phyloP scores from a whole-genome alignment of 345 rosid species.

The Brassica nigra region DNA sequence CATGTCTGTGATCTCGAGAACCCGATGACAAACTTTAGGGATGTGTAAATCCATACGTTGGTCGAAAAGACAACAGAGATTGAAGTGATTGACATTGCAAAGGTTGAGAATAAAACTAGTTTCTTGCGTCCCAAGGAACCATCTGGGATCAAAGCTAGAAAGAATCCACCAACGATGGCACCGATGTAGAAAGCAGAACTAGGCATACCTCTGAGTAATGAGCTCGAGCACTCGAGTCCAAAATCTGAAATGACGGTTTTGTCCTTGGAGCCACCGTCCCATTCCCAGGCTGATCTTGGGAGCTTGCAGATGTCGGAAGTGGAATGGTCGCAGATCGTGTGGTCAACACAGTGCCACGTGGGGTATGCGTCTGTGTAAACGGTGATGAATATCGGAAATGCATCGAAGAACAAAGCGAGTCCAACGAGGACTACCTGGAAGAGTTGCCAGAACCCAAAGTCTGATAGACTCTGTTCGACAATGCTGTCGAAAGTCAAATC shows the following conservation, averaged over 20 bases:
- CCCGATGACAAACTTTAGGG: constrained; percentile 48
- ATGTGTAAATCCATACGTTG: constrained; percentile 49
- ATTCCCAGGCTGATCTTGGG: constrained; percentile 43
- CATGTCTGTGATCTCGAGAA: constrained; percentile 48
- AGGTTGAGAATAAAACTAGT: constrained; percentile 46
- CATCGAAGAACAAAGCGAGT: constrained; percentile 54
- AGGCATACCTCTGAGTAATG: constrained; percentile 52
- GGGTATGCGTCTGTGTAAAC: constrained; percentile 58
- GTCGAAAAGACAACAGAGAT: constrained; percentile 44
- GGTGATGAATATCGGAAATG: constrained; percentile 49
- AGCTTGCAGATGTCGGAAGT: constrained; percentile 41
- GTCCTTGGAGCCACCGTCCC: constrained; percentile 35
- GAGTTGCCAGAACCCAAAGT: constrained; percentile 43
- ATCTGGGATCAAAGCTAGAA: constrained; percentile 57
- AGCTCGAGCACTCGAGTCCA: constrained; percentile 50
- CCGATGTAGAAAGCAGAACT: constrained; percentile 66
- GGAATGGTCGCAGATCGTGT: constrained; percentile 7
- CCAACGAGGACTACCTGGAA: constrained; percentile 57
- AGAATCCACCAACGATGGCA: constrained; percentile 51
- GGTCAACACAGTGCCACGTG: constrained; percentile 49
- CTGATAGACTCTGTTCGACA: constrained; percentile 43
- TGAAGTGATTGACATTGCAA: constrained; percentile 47
- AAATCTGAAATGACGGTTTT: constrained; percentile 51
- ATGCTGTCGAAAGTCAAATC: constrained; percentile 29
- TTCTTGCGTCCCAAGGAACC: constrained; percentile 67